phyloP scores from a whole-genome alignment of 140 eudicot genomes.

The Erigeron philadelphicus region DNA sequence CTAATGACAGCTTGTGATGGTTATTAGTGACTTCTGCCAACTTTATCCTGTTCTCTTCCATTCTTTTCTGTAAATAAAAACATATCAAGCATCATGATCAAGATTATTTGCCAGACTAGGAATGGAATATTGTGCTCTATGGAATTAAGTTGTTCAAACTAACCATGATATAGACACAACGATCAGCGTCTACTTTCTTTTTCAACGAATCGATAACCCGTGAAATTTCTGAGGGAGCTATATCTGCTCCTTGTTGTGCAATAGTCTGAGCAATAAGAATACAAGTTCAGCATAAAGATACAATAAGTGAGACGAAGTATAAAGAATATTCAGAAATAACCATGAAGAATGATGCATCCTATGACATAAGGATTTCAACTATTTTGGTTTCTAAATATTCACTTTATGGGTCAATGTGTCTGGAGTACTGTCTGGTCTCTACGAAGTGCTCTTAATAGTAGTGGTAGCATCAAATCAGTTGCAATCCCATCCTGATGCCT shows the following conservation, averaged over 20 bases:
- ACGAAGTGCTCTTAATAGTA: background rate
- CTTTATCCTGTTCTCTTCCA: constrained; percentile 66
- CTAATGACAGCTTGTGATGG: constrained; percentile 50
- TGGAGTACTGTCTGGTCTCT: background rate
- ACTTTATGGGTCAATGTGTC: background rate
- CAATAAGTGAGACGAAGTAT: background rate
- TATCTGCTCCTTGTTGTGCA: constrained; percentile 31
- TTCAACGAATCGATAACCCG: constrained; percentile 61
- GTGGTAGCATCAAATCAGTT: background rate
- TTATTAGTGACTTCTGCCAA: constrained; percentile 56
- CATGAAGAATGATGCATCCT: background rate
- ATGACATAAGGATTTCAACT: constrained; percentile 5
- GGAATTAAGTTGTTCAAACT: constrained; percentile 19
- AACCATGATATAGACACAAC: constrained; percentile 65
- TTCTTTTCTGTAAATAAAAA: constrained; percentile 46
- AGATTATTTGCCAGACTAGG: constrained; percentile 2
- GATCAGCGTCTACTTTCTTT: constrained; percentile 64
- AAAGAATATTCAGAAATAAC: background rate
- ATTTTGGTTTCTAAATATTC: constrained; percentile 1
- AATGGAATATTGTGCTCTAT: background rate
- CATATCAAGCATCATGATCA: constrained; percentile 9
- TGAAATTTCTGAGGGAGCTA: constrained; percentile 42
- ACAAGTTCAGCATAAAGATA: constrained; percentile 17
- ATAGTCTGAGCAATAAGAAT: constrained; percentile 33
- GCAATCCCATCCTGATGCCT: constrained; percentile 2